These are phyloP conservation scores for Henningerozyma blattae DNA, from an alignment of 805 yeast species.

Conservation along the genomic window DNA sequence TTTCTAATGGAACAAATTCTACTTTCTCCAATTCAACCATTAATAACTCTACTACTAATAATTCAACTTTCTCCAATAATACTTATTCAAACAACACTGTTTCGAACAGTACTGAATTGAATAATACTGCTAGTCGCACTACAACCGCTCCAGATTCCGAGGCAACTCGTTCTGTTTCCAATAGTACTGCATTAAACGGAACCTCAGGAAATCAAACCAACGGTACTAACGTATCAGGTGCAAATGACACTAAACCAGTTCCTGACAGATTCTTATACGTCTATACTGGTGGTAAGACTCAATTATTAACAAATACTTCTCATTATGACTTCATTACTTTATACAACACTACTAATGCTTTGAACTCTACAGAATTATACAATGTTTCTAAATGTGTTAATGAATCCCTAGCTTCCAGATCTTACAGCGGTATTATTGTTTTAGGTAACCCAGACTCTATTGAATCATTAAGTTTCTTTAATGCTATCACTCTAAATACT, in stretches of 20 bases:
- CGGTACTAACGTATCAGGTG: background rate
- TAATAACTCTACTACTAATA: conserved; percentile 1
- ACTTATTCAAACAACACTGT: background rate
- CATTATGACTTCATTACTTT: conserved; percentile 8
- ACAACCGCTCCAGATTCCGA: no score
- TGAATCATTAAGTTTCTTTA: conserved; percentile 19
- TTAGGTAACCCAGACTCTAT: conserved; percentile 11
- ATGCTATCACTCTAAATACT: conserved; percentile 13
- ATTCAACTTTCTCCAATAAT: conserved; percentile 1
- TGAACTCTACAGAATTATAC: conserved; percentile 15
- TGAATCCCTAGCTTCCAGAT: conserved; percentile 4
- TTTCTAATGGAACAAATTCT: background rate
- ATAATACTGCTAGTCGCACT: no score
- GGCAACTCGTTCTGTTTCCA: background rate
- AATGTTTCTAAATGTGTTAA: conserved; percentile 10
- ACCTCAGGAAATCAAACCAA: background rate
- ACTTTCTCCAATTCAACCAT: background rate
- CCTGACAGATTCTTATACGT: background rate
- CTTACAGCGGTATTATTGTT: conserved; percentile 13
- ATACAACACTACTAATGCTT: conserved; percentile 11
- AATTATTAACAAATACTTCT: conserved; percentile 5
- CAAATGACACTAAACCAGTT: background rate
- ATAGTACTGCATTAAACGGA: background rate
- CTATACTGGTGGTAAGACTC: conserved; percentile 13
- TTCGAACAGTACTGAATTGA: background rate